Base-by-base conservation (phyloP, 2,329 filamentous ascomycete species). In the Orbilia javanica region DNA sequence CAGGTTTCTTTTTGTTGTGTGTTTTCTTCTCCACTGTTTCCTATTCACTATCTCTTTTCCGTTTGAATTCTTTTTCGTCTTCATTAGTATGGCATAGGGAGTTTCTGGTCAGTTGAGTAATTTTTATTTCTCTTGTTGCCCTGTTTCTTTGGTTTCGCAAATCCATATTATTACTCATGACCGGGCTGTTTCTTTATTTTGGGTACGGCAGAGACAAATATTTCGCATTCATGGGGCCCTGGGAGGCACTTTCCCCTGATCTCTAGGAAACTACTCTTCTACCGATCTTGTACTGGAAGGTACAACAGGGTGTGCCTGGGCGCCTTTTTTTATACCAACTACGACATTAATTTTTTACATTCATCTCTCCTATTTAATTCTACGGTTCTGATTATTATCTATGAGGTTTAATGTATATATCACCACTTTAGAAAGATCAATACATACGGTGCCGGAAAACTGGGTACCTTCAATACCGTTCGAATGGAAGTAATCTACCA, bases 141-240 rank as follows among this genome's bases (percentile, higher is more conserved):
- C 27, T 60, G 20, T 42, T 60, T 22, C 22, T n/a, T 55, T 55
- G 2, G 42, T 60, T 27, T 60, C 18, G n/a, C 31, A 36, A 57
- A 57, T 57, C n/a, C 15, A 48, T 48, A 20, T 48, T 20, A 7
- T 15, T 22, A 25, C 27, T 18, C 31, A 42, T 60, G 25, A 10
- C 20, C 5, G 8, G 18, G 25, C 8, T 7, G n/a, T 18, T 42
- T 42, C 7, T 15, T 42, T 1, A 13, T 42, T 22, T 36, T 27
- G 42, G 42, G 27, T 42, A 39, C 42, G 3, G 55, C 10, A 11
- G 34, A 60, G 27, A 60, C 27, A 4, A 5, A 34, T 8, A 60
- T 60, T 27, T 42, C n/a, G 11, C 34, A 39, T 44, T 18, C 5
- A 34, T 4, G 31, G 31, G 39, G 39, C 5, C 20, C 8, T 20